phyloP scores from a whole-genome alignment of 2,329 filamentous ascomycete genomes.

The Ceratocystiopsis sp. region DNA sequence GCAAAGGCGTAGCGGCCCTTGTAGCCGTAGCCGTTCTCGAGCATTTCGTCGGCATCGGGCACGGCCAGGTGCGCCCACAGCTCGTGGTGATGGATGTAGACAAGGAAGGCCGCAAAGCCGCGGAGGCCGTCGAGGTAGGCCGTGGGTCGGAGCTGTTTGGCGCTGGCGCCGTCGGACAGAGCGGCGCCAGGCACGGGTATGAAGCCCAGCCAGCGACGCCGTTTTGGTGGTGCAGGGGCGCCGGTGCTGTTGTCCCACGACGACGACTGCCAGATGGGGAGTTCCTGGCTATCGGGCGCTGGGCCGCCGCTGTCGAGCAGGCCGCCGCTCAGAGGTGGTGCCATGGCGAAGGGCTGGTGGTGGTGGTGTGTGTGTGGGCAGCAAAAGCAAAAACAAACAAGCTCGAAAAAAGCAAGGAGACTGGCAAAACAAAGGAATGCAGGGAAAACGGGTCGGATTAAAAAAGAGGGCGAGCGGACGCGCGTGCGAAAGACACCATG shows the following conservation, averaged over 20 bases:
- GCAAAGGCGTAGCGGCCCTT: conserved; percentile 29
- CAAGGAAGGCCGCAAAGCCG: conserved; percentile 49
- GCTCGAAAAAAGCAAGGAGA: neutral
- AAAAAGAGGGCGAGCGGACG: too few species aligned
- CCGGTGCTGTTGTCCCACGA: neutral
- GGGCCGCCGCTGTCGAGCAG: conserved; percentile 2
- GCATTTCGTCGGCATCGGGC: conserved; percentile 16
- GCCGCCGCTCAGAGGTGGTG: conserved; percentile 2
- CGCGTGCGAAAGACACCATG: too few species aligned
- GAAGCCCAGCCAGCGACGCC: neutral
- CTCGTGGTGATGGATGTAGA: conserved; percentile 46
- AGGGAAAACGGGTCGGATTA: neutral
- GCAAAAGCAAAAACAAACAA: neutral
- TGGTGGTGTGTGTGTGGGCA: too few species aligned
- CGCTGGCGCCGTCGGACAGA: neutral
- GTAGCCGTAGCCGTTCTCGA: conserved; percentile 38
- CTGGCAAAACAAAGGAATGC: neutral
- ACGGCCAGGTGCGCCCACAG: conserved; percentile 33
- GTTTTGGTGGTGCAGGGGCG: too few species aligned
- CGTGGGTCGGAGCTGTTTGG: conserved; percentile 24
- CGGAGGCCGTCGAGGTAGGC: conserved; percentile 49
- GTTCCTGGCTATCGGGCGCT: neutral
- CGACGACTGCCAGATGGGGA: conserved; percentile 1
- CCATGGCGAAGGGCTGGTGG: neutral
- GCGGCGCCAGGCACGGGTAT: neutral